phyloP scores from a whole-genome alignment of 2,329 filamentous ascomycete genomes.

The Pestalotiopsis sp. region DNA sequence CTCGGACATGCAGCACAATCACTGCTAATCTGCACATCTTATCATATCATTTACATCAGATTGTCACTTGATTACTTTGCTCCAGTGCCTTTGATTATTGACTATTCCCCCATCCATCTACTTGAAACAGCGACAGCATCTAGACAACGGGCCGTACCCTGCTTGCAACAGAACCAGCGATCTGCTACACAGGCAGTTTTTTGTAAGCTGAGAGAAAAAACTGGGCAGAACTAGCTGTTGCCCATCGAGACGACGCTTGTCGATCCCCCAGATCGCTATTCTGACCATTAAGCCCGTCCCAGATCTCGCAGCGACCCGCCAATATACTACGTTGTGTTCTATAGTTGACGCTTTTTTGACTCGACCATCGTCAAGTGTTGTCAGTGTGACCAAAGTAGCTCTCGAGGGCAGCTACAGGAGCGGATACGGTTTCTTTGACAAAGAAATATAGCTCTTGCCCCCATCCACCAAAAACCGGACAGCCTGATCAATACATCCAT shows the following conservation, averaged over 20 bases:
- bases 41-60: neutral
- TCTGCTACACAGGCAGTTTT: neutral
- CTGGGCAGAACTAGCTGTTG: constrained; percentile 1
- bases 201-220: neutral
- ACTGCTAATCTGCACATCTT: neutral
- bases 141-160: neutral
- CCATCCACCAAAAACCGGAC: neutral
- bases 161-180: neutral
- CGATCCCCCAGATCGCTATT: neutral
- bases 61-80: neutral
- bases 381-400: neutral
- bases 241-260: constrained; percentile 9
- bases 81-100: neutral
- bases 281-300: neutral
- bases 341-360: neutral
- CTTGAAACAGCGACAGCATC: constrained; percentile 8
- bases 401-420: neutral
- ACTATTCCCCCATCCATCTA: constrained; percentile 2
- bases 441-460: neutral
- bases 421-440: neutral
- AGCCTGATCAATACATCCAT: neutral
- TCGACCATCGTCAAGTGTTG: neutral
- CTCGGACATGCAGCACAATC: neutral
- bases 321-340: neutral
- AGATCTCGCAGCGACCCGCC: neutral